These are phyloP conservation scores for Suillus placidus DNA, from an alignment of 768 basidiomycete species.

Conservation along the genomic window DNA sequence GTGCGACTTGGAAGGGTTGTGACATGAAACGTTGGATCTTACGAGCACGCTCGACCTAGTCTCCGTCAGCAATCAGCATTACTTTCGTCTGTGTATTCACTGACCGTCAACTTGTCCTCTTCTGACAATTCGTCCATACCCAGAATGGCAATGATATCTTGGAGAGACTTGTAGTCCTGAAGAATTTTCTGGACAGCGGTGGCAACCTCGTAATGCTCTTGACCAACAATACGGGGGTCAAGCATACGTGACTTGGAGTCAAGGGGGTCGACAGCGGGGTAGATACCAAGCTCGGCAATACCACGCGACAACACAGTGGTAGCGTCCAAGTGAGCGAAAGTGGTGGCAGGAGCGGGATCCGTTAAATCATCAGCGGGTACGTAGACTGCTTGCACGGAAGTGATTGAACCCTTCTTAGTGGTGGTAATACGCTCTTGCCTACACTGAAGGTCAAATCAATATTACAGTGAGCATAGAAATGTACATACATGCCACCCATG, in stretches of 20 bases:
- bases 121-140: slow-evolving; percentile 99
- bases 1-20: slow-evolving; percentile 99
- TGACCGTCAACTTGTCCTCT: slow-evolving; percentile 97
- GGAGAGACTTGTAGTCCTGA: slow-evolving; percentile 94
- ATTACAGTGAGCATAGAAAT: neutral
- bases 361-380: slow-evolving; percentile 99
- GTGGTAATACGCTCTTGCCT: slow-evolving; percentile 99
- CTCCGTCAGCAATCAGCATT: slow-evolving; percentile 5
- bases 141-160: slow-evolving; percentile 99
- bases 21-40: slow-evolving; percentile 99
- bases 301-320: slow-evolving; percentile 99
- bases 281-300: slow-evolving; percentile 99
- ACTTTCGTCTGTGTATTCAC: slow-evolving; percentile 29
- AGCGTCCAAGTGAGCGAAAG: slow-evolving; percentile 99
- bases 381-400: slow-evolving; percentile 99
- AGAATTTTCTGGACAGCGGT: slow-evolving; percentile 97
- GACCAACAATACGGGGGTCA: slow-evolving; percentile 96
- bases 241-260: slow-evolving; percentile 99
- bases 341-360: slow-evolving; percentile 98
- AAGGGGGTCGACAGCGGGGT: slow-evolving; percentile 99
- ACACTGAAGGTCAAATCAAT: slow-evolving; percentile 14
- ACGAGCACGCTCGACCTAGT: slow-evolving; percentile 92
- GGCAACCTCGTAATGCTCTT: slow-evolving; percentile 95
- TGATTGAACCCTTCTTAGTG: slow-evolving; percentile 99
- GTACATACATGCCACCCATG: slow-evolving; percentile 97